A percentile compares a stretch with the other conserved stretches of the same genome.
These are phyloP conservation scores for Exophiala phaeomuriformis DNA, from an alignment of 2,329 filamentous ascomycete species.

Conservation along the genomic window DNA sequence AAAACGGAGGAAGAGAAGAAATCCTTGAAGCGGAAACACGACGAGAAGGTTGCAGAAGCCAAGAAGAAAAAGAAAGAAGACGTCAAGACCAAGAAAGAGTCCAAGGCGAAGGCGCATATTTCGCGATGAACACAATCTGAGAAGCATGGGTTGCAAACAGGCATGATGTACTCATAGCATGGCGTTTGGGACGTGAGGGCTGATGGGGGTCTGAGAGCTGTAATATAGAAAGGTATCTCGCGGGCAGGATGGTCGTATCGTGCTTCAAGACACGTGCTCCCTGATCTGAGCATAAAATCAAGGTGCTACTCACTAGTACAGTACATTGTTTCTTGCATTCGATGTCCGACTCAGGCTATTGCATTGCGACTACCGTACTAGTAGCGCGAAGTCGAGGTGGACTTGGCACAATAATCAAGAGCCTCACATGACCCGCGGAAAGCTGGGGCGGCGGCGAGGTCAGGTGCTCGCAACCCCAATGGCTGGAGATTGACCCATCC, in stretches of 20 bases:
- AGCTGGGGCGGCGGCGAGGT: slow-evolving; percentile 3
- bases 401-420: slow-evolving; percentile 11
- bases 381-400: slow-evolving; percentile 9
- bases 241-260: too few relatives aligned
- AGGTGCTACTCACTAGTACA: too few relatives aligned
- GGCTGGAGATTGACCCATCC: slow-evolving; percentile 12
- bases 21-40: slow-evolving; percentile 81
- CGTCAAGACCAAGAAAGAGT: slow-evolving; percentile 89
- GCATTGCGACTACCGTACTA: too few relatives aligned
- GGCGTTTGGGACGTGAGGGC: slow-evolving; percentile 13
- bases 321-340: too few relatives aligned
- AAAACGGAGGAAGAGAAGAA: slow-evolving; percentile 83
- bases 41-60: slow-evolving; percentile 82
- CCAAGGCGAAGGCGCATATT: slow-evolving; percentile 77
- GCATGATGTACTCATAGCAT: slow-evolving; percentile 5
- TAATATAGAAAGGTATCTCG: too few relatives aligned
- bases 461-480: slow-evolving; percentile 8
- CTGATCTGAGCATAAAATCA: too few relatives aligned
- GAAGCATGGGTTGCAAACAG: neutral
- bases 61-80: slow-evolving; percentile 94
- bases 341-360: too few relatives aligned
- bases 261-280: too few relatives aligned
- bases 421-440: slow-evolving; percentile 12
- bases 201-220: too few relatives aligned
- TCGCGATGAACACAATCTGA: slow-evolving; percentile 35